These are phyloP conservation scores for Microdochium paspali DNA, from an alignment of 2,329 filamentous ascomycete species.

Conservation along the genomic window DNA sequence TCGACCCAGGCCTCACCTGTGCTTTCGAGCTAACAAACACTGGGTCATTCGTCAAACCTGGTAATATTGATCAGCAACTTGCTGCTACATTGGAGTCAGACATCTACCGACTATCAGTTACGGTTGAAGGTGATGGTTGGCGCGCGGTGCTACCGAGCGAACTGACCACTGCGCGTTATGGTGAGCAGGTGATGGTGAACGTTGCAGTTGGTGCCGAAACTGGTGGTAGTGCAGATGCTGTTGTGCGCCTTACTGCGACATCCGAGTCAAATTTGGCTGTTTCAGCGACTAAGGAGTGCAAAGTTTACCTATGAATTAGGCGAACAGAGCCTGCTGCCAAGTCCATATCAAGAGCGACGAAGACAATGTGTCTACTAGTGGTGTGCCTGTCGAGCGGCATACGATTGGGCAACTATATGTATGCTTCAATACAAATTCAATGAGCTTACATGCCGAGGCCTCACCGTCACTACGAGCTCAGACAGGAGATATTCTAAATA, in stretches of 20 bases:
- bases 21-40: conserved; percentile 37
- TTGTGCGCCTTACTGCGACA: conserved; percentile 31
- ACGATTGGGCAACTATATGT: too few relatives aligned
- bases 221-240: conserved; percentile 21
- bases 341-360: too few relatives aligned
- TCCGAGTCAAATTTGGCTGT: conserved; percentile 31
- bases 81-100: conserved; percentile 30
- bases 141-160: conserved; percentile 29
- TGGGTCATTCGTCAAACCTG: conserved; percentile 20
- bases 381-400: too few relatives aligned
- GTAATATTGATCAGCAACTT: conserved; percentile 21
- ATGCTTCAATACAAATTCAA: too few relatives aligned
- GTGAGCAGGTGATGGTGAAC: conserved; percentile 23
- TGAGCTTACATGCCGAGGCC: too few relatives aligned
- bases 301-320: conserved; percentile 7
- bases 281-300: conserved; percentile 18
- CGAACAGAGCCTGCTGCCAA: not conserved
- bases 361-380: too few relatives aligned
- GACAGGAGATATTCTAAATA: too few relatives aligned
- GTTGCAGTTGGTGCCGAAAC: conserved; percentile 29
- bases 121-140: conserved; percentile 35
- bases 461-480: too few relatives aligned
- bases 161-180: conserved; percentile 30
- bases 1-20: conserved; percentile 28
- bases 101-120: conserved; percentile 35